phyloP scores from a whole-genome alignment of 139 green algal genomes.

The Coelastrella sp. region DNA sequence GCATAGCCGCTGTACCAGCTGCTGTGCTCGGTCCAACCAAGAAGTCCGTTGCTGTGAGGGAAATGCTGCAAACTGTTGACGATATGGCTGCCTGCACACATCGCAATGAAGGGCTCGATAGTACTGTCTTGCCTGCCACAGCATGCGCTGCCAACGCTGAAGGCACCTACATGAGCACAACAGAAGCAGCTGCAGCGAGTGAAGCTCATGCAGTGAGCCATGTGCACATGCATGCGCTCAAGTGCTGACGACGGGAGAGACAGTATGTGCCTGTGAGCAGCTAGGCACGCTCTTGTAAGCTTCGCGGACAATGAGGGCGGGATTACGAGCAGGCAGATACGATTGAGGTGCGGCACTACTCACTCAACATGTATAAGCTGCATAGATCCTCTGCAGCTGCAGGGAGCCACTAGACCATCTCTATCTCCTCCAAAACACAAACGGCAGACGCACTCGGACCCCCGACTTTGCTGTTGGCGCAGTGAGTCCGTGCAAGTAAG shows the following conservation, averaged over 20 bases:
- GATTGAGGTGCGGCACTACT: neutral
- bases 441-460: neutral
- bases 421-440: slow-evolving; percentile 11
- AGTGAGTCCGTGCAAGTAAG: neutral
- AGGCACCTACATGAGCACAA: slow-evolving; percentile 2
- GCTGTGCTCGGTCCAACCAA: neutral
- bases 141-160: slow-evolving; percentile 21
- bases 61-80: slow-evolving; percentile 1
- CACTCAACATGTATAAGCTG: slow-evolving; percentile 14
- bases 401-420: neutral
- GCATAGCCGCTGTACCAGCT: slow-evolving; percentile 1
- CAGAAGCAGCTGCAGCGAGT: too few relatives aligned
- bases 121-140: neutral
- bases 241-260: too few relatives aligned
- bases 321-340: neutral
- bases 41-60: neutral
- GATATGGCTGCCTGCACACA: slow-evolving; percentile 27
- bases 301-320: too few relatives aligned
- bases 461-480: neutral
- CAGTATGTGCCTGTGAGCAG: neutral
- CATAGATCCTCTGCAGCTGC: neutral
- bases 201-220: too few relatives aligned
- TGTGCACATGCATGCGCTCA: too few relatives aligned
- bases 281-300: neutral
- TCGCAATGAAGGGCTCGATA: slow-evolving; percentile 1